These are phyloP conservation scores for Lipomyces yamadae DNA, from an alignment of 805 yeast genomes.

Conservation along the genomic window DNA sequence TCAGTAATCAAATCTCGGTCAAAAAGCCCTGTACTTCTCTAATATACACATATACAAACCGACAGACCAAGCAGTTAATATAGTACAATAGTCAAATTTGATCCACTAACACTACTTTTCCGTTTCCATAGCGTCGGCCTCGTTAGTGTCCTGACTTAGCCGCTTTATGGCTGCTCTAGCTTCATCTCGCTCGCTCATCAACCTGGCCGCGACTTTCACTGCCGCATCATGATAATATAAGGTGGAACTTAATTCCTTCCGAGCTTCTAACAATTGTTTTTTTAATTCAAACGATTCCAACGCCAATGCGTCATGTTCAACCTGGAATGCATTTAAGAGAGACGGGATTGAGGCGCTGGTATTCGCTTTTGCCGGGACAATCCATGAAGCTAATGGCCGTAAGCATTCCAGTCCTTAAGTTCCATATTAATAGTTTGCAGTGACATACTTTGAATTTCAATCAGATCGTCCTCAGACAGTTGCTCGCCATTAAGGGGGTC, in stretches of 20 bases:
- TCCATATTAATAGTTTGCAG: background rate
- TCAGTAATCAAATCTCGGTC: background rate
- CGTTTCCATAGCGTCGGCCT: background rate
- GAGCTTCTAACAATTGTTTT: conserved; percentile 66
- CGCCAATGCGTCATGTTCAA: conserved; percentile 87
- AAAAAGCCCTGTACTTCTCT: background rate
- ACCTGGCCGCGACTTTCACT: conserved; percentile 76
- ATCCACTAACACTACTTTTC: background rate
- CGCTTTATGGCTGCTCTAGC: conserved; percentile 55
- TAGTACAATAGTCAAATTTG: background rate
- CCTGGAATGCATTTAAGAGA: conserved; percentile 72
- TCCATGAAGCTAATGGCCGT: conserved; percentile 38
- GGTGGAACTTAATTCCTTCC: conserved; percentile 74
- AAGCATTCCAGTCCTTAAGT: background rate
- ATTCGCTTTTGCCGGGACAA: conserved; percentile 51
- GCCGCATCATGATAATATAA: conserved; percentile 89
- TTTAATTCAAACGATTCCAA: conserved; percentile 79
- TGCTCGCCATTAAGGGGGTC: conserved; percentile 80
- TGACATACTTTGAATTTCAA: conserved; percentile 47
- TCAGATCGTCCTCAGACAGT: conserved; percentile 60
- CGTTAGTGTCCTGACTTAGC: background rate
- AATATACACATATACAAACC: background rate
- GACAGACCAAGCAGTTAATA: background rate
- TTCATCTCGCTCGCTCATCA: conserved; percentile 73
- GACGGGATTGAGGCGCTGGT: conserved; percentile 74